Conservation (phyloP, 768 basidiomycete species). For the Xerocomellus chrysenteron region DNA sequence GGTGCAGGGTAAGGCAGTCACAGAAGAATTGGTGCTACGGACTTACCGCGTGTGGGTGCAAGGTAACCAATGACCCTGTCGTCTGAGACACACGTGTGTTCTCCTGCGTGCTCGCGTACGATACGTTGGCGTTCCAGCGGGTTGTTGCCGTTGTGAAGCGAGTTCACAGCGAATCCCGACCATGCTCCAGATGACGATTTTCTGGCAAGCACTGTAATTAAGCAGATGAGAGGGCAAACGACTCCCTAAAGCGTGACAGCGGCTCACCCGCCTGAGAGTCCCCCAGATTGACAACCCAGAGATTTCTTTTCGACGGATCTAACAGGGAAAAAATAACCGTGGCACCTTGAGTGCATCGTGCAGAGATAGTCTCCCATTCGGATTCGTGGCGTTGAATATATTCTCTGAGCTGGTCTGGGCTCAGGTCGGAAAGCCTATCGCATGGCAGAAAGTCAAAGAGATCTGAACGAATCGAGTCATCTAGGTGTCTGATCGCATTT, state of each 20-base stretch:
- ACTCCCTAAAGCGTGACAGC: background rate
- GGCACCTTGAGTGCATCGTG: constrained; percentile 34
- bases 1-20: constrained; percentile 15
- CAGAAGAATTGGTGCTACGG: background rate
- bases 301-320: constrained; percentile 27
- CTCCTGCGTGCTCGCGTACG: constrained; percentile 31
- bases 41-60: constrained; percentile 38
- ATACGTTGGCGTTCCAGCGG: constrained; percentile 28
- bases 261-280: constrained; percentile 36
- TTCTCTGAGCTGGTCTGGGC: constrained; percentile 39
- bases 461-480: constrained; percentile 43
- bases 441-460: constrained; percentile 45
- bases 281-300: constrained; percentile 37
- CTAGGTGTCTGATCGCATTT: constrained; percentile 40
- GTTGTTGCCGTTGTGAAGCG: constrained; percentile 33
- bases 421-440: constrained; percentile 35
- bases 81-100: constrained; percentile 28
- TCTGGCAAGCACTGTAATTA: constrained; percentile 21
- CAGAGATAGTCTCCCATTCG: constrained; percentile 36
- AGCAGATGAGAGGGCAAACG: constrained; percentile 1
- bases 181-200: constrained; percentile 21
- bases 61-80: constrained; percentile 39
- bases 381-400: constrained; percentile 37
- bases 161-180: constrained; percentile 23
- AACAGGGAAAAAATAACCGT: constrained; percentile 34